Evolutionary conservation across 1,284 basidiomycete species (phyloP), one percentile per base, ranked within the genome.

Genomic region (Leccinum solheimii): DNA sequence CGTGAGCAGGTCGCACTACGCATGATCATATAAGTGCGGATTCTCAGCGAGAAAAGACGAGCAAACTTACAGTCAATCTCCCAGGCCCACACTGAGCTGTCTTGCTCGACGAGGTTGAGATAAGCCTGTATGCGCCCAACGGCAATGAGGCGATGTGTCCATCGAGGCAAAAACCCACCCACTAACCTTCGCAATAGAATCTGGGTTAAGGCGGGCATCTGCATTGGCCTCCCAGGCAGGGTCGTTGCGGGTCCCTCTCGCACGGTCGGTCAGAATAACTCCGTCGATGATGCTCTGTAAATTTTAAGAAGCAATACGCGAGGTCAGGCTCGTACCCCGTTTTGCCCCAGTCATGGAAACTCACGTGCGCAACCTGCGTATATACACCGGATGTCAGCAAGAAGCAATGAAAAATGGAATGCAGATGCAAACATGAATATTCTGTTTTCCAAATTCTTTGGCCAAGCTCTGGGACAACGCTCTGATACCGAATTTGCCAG

Each of bases 361-460:
- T 69, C 68, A 88, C 86, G 73, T 89, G 85, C 9, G 85, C 83
- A 36, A 86, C 81, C 84, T 86, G 59, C n/a, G 9, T 50, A 50
- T 5, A 8, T 43, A 8, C 14, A 34, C 16, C n/a, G 6, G 50
- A 34, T 10, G 55, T 72, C 57, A 65, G 58, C 16, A 1, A 61
- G 11, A 19, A 8, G 27, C 19, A 7, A 23, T 23, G 7, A 4
- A 16, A 52, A 26, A 57, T 21, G 32, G 9, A 5, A 4, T 50
- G 3, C 54, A 27, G 48, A 51, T 16, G 74, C 80, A 56, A 14
- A 87, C 89, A 75, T 93, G 90, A 58, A 93, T 91, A 66, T 91
- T 90, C 63, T 92, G 77, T 69, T 86, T 86, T 16, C 87, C 87
- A 69, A 92, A 93, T 69, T 93, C 91, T 73, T 92, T 91, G 32